Evolutionary conservation across 1,139 yeast species (phyloP), one percentile per base, ranked within the genome.

Genomic region (Taphrina betulina): DNA sequence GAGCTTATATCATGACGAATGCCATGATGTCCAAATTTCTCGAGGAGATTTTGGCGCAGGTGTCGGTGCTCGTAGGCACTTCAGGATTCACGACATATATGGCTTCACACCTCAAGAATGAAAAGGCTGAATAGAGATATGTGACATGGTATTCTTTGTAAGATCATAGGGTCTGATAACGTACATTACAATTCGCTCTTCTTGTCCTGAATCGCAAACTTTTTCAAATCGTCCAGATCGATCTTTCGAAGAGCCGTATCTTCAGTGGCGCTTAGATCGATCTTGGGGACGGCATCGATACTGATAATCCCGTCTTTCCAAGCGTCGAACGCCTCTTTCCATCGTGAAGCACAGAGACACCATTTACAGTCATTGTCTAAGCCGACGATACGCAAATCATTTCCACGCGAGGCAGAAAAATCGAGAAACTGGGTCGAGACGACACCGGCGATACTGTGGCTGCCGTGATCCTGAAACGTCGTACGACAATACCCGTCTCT

Each of bases 401-500:
- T 52, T 12, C 56, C 56, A 8, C 48, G 42, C 16, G 46, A 42
- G 19, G 56, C 56, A 10, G 37, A 26, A 22, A 52, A 52, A 16
- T 52, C 40, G 37, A 52, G 56, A n/a, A 52, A 52, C 22, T 52
- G 50, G 19, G 37, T 44, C 38, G 41, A 20, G 19, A 52, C 56
- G 24, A 52, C 36, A 14, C 48, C 48, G 23, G 56, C 56, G 43
- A 42, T 36, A 7, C 50, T 28, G 38, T 52, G 56, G 29, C 38
- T 28, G 37, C 56, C 56, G 31, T 24, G 33, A 35, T 52, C 56
- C 19, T 42, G 50, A 19, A 42, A 37, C 42, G 56, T 28, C 4
- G 56, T 43, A 14, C 56, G 50, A 35, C 56, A 52, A 22, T 52
- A 52, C 22, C 56, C 56, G 17, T 52, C 56, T 3, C 56, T 44